These are phyloP conservation scores for Mucor ambiguus DNA, from an alignment of 371 early-diverging fungal species.

Conservation along the genomic window DNA sequence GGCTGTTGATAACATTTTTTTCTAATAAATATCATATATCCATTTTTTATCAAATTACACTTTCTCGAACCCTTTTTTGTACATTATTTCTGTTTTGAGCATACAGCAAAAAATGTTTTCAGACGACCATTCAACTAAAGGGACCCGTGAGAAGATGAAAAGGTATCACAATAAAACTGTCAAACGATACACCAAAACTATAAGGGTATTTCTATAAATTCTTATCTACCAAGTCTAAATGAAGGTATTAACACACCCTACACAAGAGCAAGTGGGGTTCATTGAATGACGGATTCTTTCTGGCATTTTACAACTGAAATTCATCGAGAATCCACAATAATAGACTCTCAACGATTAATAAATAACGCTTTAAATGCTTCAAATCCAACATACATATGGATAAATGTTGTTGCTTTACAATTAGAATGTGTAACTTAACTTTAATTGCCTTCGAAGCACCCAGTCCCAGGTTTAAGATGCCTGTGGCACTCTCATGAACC, in stretches of 20 bases:
- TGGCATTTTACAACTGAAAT: too few relatives aligned
- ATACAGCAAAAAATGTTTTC: background rate
- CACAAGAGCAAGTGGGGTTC: background rate
- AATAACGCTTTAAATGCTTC: background rate
- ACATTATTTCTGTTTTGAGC: background rate
- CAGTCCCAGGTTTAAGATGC: background rate
- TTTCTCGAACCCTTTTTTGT: background rate
- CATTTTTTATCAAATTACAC: background rate
- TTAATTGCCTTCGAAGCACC: background rate
- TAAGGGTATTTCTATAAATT: background rate
- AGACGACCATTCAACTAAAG: background rate
- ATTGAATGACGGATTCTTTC: too few relatives aligned
- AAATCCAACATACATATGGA: background rate
- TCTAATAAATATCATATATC: slow-evolving; percentile 6
- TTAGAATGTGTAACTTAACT: background rate
- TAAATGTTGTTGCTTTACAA: background rate
- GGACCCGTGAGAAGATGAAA: slow-evolving; percentile 2
- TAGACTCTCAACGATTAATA: background rate
- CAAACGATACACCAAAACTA: slow-evolving; percentile 3
- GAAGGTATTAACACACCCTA: background rate
- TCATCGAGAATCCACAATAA: background rate
- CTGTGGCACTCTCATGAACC: background rate
- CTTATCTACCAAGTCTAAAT: background rate
- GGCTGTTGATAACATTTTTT: background rate
- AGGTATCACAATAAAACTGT: background rate